Evolutionary conservation across 495 filamentous ascomycete species (phyloP).

Genomic region (Talaromyces stipitatus): DNA sequence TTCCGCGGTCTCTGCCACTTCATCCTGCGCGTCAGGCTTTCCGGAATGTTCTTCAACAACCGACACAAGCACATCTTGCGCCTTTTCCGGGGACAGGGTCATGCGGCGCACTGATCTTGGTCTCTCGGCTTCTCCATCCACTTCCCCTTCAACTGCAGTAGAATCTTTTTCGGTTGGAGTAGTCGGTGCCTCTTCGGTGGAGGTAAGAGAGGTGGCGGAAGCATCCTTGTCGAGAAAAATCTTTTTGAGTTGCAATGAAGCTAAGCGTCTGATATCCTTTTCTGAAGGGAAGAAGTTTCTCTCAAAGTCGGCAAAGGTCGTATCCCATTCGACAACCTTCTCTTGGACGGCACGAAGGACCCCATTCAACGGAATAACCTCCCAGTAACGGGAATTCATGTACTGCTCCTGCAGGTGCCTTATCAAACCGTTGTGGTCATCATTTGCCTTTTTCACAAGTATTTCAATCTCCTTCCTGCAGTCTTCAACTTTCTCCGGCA

Average conservation of each 20-base stretch:
- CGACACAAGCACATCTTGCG: constrained; percentile 60
- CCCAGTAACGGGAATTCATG: constrained; percentile 88
- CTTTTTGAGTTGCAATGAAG: constrained; percentile 86
- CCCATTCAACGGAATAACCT: constrained; percentile 85
- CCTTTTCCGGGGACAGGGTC: constrained; percentile 57
- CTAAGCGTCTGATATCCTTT: constrained; percentile 90
- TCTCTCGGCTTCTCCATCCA: constrained; percentile 24
- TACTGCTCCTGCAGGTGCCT: constrained; percentile 82
- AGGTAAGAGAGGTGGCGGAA: constrained; percentile 59
- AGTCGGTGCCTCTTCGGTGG: constrained; percentile 46
- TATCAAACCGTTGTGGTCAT: constrained; percentile 67
- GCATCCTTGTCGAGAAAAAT: constrained; percentile 86
- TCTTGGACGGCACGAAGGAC: constrained; percentile 85
- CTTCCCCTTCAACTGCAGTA: constrained; percentile 35
- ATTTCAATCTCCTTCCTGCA: constrained; percentile 75
- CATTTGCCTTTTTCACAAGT: constrained; percentile 64
- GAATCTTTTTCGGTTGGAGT: constrained; percentile 34
- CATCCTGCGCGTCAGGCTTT: constrained; percentile 17
- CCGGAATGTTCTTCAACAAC: constrained; percentile 60
- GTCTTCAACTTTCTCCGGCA: constrained; percentile 73
- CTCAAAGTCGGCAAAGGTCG: constrained; percentile 81
- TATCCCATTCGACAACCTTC: constrained; percentile 90
- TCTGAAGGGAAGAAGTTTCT: constrained; percentile 92
- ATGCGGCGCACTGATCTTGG: constrained; percentile 35
- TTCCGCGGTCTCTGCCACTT: constrained; percentile 9